Evolutionary conservation across 768 basidiomycete genomes (phyloP), one percentile per base, ranked within the genome.

Genomic region (Boletales sp.): DNA sequence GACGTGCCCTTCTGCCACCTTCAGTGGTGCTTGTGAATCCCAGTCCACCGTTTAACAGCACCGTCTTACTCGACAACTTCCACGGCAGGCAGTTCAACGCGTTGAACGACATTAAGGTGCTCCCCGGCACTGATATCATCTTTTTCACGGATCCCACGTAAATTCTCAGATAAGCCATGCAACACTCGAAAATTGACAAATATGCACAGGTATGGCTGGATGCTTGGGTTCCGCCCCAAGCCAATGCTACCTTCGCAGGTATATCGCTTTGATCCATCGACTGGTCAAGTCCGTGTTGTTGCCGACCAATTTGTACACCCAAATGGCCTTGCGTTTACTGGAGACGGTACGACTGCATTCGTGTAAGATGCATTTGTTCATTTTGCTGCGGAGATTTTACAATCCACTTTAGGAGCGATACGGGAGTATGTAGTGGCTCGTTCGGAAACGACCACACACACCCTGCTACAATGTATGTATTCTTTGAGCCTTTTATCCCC

Each of bases 81-180:
- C 86, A 80, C 59, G 89, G 89, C 3, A 73, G 87, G 7, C 88
- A 89, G 55, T 91, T 90, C 71, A 90, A 87, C 65, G 89, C 89
- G 1, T 65, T 91, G 35, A 90, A 90, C 63, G 90, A 92, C 56
- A 73, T 86, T 49, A 90, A 86, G 57, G 72, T 89, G 2, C 83
- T 89, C 44, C 86, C 86, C 1, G 67, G 67, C 14, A 84, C 78
- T 50, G 82, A 81, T 34, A 78, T 79, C 39, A 55, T 91, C 3
- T 90, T 85, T 69, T 90, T 93, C 66, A 91, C 90, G 0, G 90
- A 91, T 56, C 74, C 76, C 9, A 70, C 73, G 79, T 90, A 70
- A 36, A 80, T 75, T 12, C 15, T 21, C 30, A 1, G 3, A 35
- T 9, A n/a, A 19, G 19, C 4, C 11, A 1, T 12, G n/a, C 3